Base-by-base conservation (phyloP, 495 filamentous ascomycete species). In the Paragyromitra xinjiangensis region DNA sequence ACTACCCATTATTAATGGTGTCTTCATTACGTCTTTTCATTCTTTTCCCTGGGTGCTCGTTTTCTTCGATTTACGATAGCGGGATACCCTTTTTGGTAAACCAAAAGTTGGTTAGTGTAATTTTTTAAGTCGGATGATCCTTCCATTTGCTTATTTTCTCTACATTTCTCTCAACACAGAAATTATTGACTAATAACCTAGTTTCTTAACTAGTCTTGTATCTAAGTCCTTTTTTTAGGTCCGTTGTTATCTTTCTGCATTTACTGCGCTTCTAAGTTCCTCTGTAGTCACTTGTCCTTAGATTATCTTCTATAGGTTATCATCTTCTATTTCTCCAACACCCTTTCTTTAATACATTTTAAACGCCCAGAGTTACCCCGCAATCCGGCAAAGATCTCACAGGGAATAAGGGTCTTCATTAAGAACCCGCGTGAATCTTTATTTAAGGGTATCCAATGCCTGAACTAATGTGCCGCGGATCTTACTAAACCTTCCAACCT, bases 401-500 rank as follows among this genome's bases (percentile, higher is more conserved):
- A 55, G 44, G 55, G 55, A 55, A 55, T 7, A 68, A 68, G 29
- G 11, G 51, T 14, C 40, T 55, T 37, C 40, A 68, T 37, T 24
- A 51, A 6, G 11, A 2, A 39, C 24, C 6, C n/a, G 6, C 51
- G n/a, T 55, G 29, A 24, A n/a, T 11, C 64, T 37, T 51, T n/a
- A 68, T 29, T 53, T 50, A 39, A 68, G 64, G 5, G 29, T 55
- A 68, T 68, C 34, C 11, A 68, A 14, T 12, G 64, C 64, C 29
- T 68, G 64, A 40, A 12, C 19, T 55, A 68, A 42, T 19, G 29
- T 42, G 48, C 64, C 29, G 44, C 37, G 64, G 24, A 68, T 68
- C 64, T 56, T 68, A 26, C 29, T 68, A 68, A 55, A 68, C 48
- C 48, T 68, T 29, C 64, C 48, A 24, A 68, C 48, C 51, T 55